Base-by-base conservation (phyloP, 306 rosid species). In the Rosa chinensis region DNA sequence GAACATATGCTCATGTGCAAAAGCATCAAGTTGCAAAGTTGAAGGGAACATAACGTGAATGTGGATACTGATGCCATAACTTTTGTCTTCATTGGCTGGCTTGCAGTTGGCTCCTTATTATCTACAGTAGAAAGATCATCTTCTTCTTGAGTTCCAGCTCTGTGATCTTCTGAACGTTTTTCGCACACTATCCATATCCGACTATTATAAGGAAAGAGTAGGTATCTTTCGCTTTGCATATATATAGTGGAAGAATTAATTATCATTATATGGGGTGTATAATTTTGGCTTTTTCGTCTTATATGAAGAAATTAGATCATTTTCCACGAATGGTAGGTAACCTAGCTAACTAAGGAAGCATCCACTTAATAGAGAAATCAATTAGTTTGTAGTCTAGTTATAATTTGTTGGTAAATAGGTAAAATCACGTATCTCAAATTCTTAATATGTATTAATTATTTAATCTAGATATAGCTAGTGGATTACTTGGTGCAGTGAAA, bases 201-300 rank as follows among this genome's bases (percentile, higher is more conserved):
- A 45, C 1, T 70, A 23, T 66, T 35, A 16, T 32, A 43, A n/a
- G 40, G n/a, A 17, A 21, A 64, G 43, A 16, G 25, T 16, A 71
- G 59, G 40, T 71, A 71, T 71, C 75, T 71, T 71, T 71, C 75
- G 55, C 75, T 48, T 28, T 61, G 75, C 75, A 48, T 45, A 13
- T 71, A 25, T 28, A 71, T 21, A 7, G n/a, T 28, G 61, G 61
- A 47, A 71, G 43, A 48, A 3, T 23, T 23, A 45, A 44, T 11
- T 21, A 47, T 13, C 40, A 9, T 1, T 0, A 4, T 44, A n/a
- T 9, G 37, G 11, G 18, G 67, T 62, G 67, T 4, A 25, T 62
- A 12, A 70, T 47, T 48, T 13, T 6, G 20, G 42, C 43, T 48
- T 71, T 71, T 21, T n/a, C 67, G 9, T 23, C 12, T 44, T 10